Percentiles rank a stretch among this genome's conserved stretches.
These are phyloP conservation scores for Canavalia ensiformis DNA, from an alignment of 306 rosid species.

Conservation along the genomic window DNA sequence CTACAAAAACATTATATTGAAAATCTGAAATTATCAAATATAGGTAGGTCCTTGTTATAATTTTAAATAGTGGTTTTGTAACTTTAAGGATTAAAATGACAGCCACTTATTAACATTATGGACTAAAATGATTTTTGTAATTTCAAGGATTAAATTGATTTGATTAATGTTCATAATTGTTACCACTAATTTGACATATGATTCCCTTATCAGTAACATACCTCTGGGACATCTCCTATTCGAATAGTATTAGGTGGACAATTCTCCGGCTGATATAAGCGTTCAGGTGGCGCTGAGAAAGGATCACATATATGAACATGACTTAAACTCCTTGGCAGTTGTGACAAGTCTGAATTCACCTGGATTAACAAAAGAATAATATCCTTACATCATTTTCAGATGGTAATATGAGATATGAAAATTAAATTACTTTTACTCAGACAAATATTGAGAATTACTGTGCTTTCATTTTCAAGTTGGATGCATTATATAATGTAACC, in stretches of 20 bases:
- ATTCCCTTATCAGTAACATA: slow-evolving; percentile 34
- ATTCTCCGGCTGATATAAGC: slow-evolving; percentile 61
- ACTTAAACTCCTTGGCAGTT: slow-evolving; percentile 27
- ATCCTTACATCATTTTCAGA: background rate
- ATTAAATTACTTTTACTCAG: background rate
- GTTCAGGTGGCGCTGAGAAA: slow-evolving; percentile 75
- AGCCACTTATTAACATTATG: no score
- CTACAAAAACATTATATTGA: no score
- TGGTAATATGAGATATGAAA: slow-evolving; percentile 3
- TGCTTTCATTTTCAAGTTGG: background rate
- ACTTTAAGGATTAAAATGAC: no score
- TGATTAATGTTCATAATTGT: no score
- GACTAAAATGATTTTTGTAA: no score
- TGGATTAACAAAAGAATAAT: slow-evolving; percentile 36
- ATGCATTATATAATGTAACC: background rate
- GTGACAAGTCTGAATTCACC: slow-evolving; percentile 66
- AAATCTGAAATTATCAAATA: no score
- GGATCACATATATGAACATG: slow-evolving; percentile 67
- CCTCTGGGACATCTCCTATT: slow-evolving; percentile 80
- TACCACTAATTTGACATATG: background rate
- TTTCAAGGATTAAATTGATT: no score
- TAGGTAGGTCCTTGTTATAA: no score
- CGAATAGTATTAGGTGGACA: slow-evolving; percentile 59
- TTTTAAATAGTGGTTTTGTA: no score
- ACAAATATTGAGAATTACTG: background rate